phyloP scores from a whole-genome alignment of 2,329 filamentous ascomycete genomes.

The Grosmannia clavigera region DNA sequence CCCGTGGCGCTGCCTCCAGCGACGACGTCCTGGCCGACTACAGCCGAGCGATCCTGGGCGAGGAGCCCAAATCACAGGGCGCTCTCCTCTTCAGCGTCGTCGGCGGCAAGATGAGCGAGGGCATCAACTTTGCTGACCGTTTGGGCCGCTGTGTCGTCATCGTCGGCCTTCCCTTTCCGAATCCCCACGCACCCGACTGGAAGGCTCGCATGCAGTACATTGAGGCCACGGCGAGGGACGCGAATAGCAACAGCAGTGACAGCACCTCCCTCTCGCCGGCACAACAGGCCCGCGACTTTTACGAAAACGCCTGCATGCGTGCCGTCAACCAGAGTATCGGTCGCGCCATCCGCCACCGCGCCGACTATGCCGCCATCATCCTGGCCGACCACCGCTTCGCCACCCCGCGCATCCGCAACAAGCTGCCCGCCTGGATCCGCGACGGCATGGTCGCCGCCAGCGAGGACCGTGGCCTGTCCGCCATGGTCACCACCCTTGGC shows the following conservation, averaged over 20 bases:
- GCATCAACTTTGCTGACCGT: conserved; percentile 92
- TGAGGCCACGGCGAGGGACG: conserved; percentile 29
- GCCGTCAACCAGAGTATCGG: conserved; percentile 96
- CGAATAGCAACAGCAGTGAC: conserved; percentile 2
- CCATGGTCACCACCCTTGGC: conserved; percentile 45
- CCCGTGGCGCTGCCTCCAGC: conserved; percentile 34
- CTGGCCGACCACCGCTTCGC: conserved; percentile 72
- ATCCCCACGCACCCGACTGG: conserved; percentile 82
- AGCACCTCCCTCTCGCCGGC: conserved; percentile 15
- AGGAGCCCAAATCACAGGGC: conserved; percentile 7
- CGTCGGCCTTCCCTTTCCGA: conserved; percentile 88
- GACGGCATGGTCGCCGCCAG: conserved; percentile 46
- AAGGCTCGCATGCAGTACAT: conserved; percentile 83
- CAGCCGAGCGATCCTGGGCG: conserved; percentile 47
- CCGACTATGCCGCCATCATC: conserved; percentile 83
- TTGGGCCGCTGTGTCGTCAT: conserved; percentile 83
- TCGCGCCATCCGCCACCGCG: conserved; percentile 73
- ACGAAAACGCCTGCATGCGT: conserved; percentile 92
- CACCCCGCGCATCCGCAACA: conserved; percentile 58
- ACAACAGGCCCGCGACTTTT: conserved; percentile 59
- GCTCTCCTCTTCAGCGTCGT: conserved; percentile 82
- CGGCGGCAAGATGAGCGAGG: conserved; percentile 89
- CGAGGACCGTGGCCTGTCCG: conserved; percentile 38
- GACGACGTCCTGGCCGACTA: conserved; percentile 69
- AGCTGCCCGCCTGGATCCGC: conserved; percentile 83